Conservation (phyloP, 2,329 filamentous ascomycete genomes). For the Cryphonectria naterciae region DNA sequence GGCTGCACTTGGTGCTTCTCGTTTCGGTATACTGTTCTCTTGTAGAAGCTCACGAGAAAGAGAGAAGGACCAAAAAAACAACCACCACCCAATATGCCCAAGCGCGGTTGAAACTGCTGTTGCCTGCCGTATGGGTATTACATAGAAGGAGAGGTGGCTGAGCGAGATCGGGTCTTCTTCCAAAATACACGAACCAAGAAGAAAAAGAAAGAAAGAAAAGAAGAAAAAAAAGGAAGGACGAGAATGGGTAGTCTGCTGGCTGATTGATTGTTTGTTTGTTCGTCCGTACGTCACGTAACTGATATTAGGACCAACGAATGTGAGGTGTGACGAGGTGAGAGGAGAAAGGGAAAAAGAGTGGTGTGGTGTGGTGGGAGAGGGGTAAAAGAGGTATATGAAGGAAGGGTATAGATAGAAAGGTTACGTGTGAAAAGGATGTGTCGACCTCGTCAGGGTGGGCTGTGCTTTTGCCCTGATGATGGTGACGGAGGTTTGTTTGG, state of each 20-base stretch:
- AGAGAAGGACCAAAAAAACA: neutral
- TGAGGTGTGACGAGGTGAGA: slow-evolving; percentile 9
- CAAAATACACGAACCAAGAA: slow-evolving; percentile 5
- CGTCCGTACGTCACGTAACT: slow-evolving; percentile 6
- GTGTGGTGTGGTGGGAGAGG: slow-evolving; percentile 12
- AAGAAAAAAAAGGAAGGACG: neutral
- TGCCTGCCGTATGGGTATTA: neutral
- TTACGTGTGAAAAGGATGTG: neutral
- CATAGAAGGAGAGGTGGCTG: neutral
- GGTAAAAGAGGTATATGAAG: slow-evolving; percentile 13
- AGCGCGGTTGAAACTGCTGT: neutral
- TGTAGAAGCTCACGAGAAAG: neutral
- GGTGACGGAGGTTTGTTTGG: neutral
- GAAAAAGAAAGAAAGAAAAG: neutral
- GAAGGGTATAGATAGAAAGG: slow-evolving; percentile 15
- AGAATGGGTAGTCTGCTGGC: slow-evolving; percentile 8
- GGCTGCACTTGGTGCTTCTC: slow-evolving; percentile 11
- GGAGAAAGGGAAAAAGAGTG: neutral
- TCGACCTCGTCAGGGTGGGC: neutral
- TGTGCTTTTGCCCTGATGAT: neutral
- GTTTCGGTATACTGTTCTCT: slow-evolving; percentile 2
- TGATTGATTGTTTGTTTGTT: neutral
- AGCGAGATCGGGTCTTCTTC: neutral
- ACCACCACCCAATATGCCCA: slow-evolving; percentile 4
- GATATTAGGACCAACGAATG: neutral